Percentiles rank a stretch among this genome's conserved stretches.
Conservation (phyloP, 2,329 filamentous ascomycete genomes). For the Saccharata proteae region DNA sequence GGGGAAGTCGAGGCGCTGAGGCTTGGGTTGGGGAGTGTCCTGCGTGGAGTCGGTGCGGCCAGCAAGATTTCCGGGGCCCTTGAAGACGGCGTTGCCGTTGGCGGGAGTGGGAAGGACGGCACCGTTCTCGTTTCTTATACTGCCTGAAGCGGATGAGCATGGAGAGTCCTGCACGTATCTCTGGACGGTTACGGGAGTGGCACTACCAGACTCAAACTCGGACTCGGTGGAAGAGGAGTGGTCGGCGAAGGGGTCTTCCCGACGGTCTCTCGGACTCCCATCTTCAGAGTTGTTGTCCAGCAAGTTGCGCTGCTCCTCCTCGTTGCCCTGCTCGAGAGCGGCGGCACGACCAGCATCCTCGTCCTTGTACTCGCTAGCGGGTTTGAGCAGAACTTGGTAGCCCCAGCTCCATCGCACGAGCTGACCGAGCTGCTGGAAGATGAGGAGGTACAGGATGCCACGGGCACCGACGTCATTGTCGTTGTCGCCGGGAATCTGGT, state of each 20-base stretch:
- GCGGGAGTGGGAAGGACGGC: constrained; percentile 30
- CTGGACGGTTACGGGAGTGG: constrained; percentile 26
- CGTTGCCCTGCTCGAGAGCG: constrained; percentile 39
- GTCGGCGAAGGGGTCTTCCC: constrained; percentile 13
- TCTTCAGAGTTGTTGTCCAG: constrained; percentile 22
- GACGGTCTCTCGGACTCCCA: neutral
- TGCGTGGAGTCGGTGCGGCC: constrained; percentile 27
- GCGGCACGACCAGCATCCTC: constrained; percentile 37
- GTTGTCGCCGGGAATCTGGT: constrained; percentile 79
- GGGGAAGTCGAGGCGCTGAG: constrained; percentile 11
- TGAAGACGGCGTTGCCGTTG: constrained; percentile 34
- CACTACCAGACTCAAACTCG: constrained; percentile 34
- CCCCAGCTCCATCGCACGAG: constrained; percentile 97
- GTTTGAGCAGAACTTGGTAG: constrained; percentile 86
- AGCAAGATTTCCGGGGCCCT: constrained; percentile 25
- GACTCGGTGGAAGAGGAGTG: constrained; percentile 17
- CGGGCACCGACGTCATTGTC: constrained; percentile 89
- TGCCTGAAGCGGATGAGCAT: constrained; percentile 18
- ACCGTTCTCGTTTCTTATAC: constrained; percentile 28
- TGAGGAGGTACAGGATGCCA: constrained; percentile 87
- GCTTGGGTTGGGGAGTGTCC: constrained; percentile 17
- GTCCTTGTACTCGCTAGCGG: constrained; percentile 59
- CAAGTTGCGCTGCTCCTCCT: constrained; percentile 30
- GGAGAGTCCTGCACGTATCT: too few relatives aligned
- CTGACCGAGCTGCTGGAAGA: constrained; percentile 96